A percentile compares a stretch with the other conserved stretches of the same genome.
These are phyloP conservation scores for Cyclospora cayetanensis DNA, from an alignment of 169 alveolate genomes.

Conservation along the genomic window DNA sequence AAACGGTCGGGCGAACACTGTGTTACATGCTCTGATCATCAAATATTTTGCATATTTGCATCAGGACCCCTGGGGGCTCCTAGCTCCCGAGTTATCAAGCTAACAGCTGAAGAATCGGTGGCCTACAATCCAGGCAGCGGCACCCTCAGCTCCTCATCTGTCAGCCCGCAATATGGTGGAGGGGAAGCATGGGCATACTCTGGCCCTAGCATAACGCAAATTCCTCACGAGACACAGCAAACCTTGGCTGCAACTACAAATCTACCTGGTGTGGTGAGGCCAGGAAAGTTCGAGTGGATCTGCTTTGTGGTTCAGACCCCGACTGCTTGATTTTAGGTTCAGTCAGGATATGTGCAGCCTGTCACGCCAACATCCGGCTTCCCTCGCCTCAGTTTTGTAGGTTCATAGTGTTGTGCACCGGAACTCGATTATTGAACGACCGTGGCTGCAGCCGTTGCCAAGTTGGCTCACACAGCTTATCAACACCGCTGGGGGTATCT, in stretches of 20 bases:
- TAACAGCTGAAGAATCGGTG: not conserved
- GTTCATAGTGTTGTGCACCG: not conserved
- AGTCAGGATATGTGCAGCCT: not conserved
- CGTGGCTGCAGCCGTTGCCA: constrained; percentile 37
- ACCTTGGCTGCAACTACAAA: not conserved
- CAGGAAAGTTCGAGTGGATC: not conserved
- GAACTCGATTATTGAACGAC: too few species aligned
- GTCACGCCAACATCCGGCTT: not conserved
- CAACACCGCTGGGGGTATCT: constrained; percentile 48
- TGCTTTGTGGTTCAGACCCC: not conserved
- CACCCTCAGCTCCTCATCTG: not conserved
- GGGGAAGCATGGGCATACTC: not conserved
- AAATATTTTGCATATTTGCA: not conserved
- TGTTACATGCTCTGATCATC: not conserved
- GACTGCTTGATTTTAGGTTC: not conserved
- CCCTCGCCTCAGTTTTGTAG: not conserved
- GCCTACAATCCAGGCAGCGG: not conserved
- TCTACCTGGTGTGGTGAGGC: not conserved
- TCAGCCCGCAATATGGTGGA: not conserved
- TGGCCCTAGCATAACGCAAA: not conserved
- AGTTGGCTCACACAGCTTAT: constrained; percentile 37
- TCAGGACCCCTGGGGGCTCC: not conserved
- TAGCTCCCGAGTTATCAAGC: not conserved
- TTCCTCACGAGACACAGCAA: not conserved
- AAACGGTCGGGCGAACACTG: not conserved